Percentiles rank a stretch among this genome's conserved stretches.
Conservation (phyloP, 176 grass and related monocot species). For the Pharus latifolius region DNA sequence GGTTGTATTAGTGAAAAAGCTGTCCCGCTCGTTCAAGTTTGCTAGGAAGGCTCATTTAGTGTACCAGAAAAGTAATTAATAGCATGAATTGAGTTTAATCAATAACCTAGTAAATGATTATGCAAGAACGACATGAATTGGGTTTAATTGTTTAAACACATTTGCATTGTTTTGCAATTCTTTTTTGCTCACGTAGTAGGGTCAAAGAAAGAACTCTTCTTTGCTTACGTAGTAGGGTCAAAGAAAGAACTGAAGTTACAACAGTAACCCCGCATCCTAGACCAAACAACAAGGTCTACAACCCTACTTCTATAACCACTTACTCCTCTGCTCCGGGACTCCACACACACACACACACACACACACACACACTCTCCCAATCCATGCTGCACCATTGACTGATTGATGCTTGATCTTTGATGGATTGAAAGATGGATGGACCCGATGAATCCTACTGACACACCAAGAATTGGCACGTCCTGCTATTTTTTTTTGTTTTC, state of each 20-base stretch:
- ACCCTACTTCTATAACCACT: neutral
- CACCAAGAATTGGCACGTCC: constrained; percentile 1
- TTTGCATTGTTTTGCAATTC: no score
- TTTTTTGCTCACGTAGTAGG: neutral
- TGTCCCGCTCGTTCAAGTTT: no score
- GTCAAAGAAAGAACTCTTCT: constrained; percentile 7
- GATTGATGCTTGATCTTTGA: constrained; percentile 14
- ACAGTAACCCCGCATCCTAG: neutral
- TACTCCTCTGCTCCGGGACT: neutral
- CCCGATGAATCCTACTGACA: neutral
- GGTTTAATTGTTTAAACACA: no score
- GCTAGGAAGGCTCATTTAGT: no score
- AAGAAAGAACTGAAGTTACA: neutral
- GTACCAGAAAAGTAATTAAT: no score
- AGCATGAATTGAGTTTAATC: no score
- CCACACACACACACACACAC: constrained; percentile 21
- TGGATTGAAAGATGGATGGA: neutral
- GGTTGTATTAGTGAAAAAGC: no score
- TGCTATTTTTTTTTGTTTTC: neutral
- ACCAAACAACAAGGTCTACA: constrained; percentile 20
- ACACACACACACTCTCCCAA: no score
- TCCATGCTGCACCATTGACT: constrained; percentile 2
- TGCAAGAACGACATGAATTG: no score
- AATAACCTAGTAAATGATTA: no score
- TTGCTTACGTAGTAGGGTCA: neutral